Base-by-base conservation (phyloP, 2,329 filamentous ascomycete genomes). In the Cladosporium oxysporum region DNA sequence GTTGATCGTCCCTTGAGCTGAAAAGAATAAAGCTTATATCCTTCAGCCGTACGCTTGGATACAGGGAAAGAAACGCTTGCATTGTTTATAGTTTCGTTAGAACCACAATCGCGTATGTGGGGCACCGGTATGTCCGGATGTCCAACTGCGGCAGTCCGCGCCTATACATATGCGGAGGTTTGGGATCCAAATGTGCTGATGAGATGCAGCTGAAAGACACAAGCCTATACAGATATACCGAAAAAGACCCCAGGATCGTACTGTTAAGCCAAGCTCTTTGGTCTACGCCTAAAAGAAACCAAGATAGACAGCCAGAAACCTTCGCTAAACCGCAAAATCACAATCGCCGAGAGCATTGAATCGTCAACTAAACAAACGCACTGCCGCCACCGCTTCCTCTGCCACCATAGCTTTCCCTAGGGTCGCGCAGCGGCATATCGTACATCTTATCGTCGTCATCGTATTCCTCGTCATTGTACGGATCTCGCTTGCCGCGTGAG, bases 361-460 rank as follows among this genome's bases (percentile, higher is more conserved):
- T 41, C 35, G 61, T 63, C 49, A 63, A 53, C 61, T 63, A 63
- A 44, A 69, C 67, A 68, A 71, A 69, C 58, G 67, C 66, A 35
- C 67, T 57, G 18, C 61, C 64, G 4, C 66, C 64, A 21, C 69
- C 64, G 31, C 58, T 58, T 21, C 67, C 58, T 14, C 59, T 41
- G 28, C 55, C 58, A 28, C 50, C 61, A 35, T 64, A 49, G 26
- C 58, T 64, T 29, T 68, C 69, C 50, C 62, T 62, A 2, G 72
- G 71, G 64, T 66, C 67, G n/a, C 68, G 57, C 59, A 70, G 52
- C 23, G 73, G 71, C 65, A 69, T 67, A 52, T 70, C 68, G 57
- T 69, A 70, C 33, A 73, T 57, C n/a, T 68, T 66, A 7, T 71
- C 69, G 31, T 72, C 70, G 35, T 73, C 65, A 18, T 61, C 62